These are phyloP conservation scores for Saksenaea vasiformis DNA, from an alignment of 371 early-diverging fungal genomes.

Conservation along the genomic window DNA sequence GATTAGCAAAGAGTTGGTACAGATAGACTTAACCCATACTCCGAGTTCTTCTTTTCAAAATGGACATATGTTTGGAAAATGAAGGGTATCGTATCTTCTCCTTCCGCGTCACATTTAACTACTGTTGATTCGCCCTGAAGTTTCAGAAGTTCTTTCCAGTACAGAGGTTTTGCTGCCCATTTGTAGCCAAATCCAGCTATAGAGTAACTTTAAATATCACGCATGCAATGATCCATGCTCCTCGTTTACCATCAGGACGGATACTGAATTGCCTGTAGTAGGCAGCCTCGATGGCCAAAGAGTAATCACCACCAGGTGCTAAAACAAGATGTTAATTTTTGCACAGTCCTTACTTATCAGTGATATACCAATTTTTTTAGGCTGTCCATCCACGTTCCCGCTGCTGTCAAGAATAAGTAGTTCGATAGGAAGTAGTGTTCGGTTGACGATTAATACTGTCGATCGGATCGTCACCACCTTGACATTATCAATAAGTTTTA, in stretches of 20 bases:
- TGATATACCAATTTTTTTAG: conserved; percentile 49
- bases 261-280: conserved; percentile 78
- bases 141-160: conserved; percentile 68
- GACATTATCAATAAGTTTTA: conserved; percentile 80
- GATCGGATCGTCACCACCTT: conserved; percentile 94
- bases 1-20: background rate
- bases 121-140: conserved; percentile 38
- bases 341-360: background rate
- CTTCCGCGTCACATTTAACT: conserved; percentile 40
- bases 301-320: conserved; percentile 79
- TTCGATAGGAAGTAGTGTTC: conserved; percentile 79
- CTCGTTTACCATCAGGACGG: conserved; percentile 72
- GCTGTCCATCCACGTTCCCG: conserved; percentile 53
- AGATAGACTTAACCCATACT: conserved; percentile 35
- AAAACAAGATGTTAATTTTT: conserved; percentile 17
- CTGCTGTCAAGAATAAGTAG: conserved; percentile 72
- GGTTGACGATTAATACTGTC: conserved; percentile 79
- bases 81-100: conserved; percentile 66
- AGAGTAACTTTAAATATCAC: background rate
- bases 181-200: conserved; percentile 76
- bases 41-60: conserved; percentile 52
- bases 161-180: conserved; percentile 69
- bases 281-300: conserved; percentile 86
- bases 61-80: conserved; percentile 70
- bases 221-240: background rate